Base-by-base conservation (phyloP, 768 basidiomycete species). In the Floccularia luteovirens region DNA sequence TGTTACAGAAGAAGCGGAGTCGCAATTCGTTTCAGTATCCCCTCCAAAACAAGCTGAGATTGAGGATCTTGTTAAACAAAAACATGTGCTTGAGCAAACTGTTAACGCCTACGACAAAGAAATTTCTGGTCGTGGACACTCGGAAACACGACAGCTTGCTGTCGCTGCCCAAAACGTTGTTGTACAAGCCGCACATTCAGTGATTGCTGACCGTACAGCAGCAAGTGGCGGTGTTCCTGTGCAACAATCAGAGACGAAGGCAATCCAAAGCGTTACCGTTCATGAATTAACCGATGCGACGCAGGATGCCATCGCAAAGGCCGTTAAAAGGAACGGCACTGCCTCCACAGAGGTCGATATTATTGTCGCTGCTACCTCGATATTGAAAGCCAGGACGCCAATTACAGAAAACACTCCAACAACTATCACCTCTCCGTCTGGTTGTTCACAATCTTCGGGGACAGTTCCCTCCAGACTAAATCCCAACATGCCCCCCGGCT, bases 91-190 rank as follows among this genome's bases (percentile, higher is more conserved):
- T 21, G 68, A 71, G 41, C 63, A 68, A 44, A 72, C 88, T 2
- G 82, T 86, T 11, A 70, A 82, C 48, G 88, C 86, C 11, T 77
- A 88, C 48, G 82, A 86, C 56, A 72, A 75, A 43, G 85, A 79
- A 40, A 68, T 79, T 31, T 71, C 72, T 17, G 78, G 75, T 24
- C 69, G 74, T 31, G 72, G 63, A 34, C 67, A 69, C 37, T 51
- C 67, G 27, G 71, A 74, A 45, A 68, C 65, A 60, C 59, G 79
- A 53, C 59, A 75, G 52, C 68, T 89, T 43, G 84, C 82, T 4
- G 78, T 76, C 10, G 87, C 86, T 3, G 87, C 85, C 13, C 83
- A 86, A 50, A 79, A 86, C 43, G 81, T 90, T 41, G 88, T 90
- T 33, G 69, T 87, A 24, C 79, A 85, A 52, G 88, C 88, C 20